phyloP scores from a whole-genome alignment of 805 yeast genomes.

The Dipodascus geniculatus region DNA sequence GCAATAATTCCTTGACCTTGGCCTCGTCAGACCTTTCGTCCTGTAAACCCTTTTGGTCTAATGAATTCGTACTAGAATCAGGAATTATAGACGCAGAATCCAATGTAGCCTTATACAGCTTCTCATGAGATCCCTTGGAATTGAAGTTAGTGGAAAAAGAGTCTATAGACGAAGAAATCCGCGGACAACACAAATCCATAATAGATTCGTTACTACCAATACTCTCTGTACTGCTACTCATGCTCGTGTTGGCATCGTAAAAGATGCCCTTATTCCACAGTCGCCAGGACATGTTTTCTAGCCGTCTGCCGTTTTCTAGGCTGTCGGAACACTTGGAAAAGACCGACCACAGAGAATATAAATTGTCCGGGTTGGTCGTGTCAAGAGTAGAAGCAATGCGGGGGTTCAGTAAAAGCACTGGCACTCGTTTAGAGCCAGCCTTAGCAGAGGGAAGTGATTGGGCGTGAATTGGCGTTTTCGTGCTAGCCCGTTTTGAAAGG shows the following conservation, averaged over 20 bases:
- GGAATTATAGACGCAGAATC: background rate
- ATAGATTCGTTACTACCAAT: background rate
- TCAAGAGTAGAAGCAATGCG: slow-evolving; percentile 14
- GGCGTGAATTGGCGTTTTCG: background rate
- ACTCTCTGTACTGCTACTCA: background rate
- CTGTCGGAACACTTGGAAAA: slow-evolving; percentile 26
- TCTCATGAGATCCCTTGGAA: background rate
- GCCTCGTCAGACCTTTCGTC: background rate
- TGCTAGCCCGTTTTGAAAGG: too few relatives aligned
- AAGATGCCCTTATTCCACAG: slow-evolving; percentile 21
- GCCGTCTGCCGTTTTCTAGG: slow-evolving; percentile 27
- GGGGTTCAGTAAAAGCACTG: slow-evolving; percentile 11
- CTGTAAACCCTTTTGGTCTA: background rate
- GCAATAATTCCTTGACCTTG: background rate
- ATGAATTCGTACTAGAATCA: background rate
- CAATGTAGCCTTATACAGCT: background rate
- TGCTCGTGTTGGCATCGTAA: too few relatives aligned
- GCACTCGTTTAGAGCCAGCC: too few relatives aligned
- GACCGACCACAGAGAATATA: slow-evolving; percentile 24
- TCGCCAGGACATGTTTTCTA: slow-evolving; percentile 30
- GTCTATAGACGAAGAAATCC: background rate
- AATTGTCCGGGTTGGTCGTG: slow-evolving; percentile 17
- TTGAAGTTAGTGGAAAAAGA: background rate
- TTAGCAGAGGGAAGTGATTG: background rate
- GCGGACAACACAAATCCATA: background rate